phyloP scores from a whole-genome alignment of 305 asterid species.

The Solanum hybrid region DNA sequence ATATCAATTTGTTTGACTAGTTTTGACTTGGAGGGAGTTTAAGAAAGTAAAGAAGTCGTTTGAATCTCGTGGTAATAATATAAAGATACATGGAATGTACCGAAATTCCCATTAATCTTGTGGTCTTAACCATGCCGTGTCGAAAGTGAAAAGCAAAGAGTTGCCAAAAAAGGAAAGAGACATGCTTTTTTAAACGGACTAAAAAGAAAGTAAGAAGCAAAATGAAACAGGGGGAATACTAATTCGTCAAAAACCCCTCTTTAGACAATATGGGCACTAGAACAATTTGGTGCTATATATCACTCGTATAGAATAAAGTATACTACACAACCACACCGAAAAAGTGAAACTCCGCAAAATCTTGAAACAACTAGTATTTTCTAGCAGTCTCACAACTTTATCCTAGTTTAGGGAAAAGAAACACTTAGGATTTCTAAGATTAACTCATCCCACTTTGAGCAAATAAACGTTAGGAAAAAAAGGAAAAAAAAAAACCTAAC shows the following conservation, averaged over 20 bases:
- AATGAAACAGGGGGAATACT: background rate
- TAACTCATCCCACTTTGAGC: background rate
- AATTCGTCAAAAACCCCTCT: background rate
- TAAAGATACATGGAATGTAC: background rate
- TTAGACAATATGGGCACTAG: background rate
- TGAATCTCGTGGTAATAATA: background rate
- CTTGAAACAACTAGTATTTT: background rate
- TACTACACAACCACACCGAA: background rate
- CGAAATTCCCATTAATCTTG: background rate
- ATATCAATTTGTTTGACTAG: background rate
- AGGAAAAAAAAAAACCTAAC: background rate
- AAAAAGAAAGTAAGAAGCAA: background rate
- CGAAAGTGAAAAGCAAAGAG: background rate
- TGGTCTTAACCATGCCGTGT: background rate
- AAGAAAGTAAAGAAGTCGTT: background rate
- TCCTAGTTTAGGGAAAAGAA: background rate
- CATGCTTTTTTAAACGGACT: background rate
- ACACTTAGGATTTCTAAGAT: background rate
- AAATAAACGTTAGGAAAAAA: background rate
- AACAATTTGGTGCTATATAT: background rate
- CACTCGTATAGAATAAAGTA: background rate
- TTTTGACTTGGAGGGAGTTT: background rate
- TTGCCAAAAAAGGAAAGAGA: background rate
- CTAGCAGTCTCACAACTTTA: background rate
- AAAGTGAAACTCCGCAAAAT: background rate